phyloP scores from a whole-genome alignment of 345 rosid species.

The Boechera retrofracta region DNA sequence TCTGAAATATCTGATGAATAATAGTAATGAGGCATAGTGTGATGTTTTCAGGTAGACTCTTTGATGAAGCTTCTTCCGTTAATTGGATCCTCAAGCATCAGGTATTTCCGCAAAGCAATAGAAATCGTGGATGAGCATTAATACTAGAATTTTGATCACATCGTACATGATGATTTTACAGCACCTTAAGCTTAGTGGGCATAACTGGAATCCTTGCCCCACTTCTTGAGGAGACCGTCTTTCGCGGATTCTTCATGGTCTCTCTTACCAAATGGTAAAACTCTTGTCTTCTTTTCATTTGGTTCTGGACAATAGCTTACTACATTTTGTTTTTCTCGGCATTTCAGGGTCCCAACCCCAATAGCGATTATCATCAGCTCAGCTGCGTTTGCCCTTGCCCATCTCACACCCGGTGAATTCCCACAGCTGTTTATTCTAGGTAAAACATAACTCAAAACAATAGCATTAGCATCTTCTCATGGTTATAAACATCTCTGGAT shows the following conservation, averaged over 20 bases:
- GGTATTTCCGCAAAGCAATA: constrained; percentile 18
- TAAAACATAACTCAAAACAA: constrained; percentile 39
- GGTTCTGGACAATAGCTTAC: constrained; percentile 3
- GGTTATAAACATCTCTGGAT: constrained; percentile 17
- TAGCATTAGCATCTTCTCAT: not conserved
- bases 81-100: constrained; percentile 49
- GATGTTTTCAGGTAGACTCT: constrained; percentile 47
- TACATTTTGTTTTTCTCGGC: not conserved
- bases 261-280: constrained; percentile 88
- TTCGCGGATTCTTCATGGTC: constrained; percentile 96
- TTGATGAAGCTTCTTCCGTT: constrained; percentile 49
- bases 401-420: constrained; percentile 89
- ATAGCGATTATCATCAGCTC: constrained; percentile 79
- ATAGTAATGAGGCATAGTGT: constrained; percentile 25
- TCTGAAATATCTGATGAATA: constrained; percentile 3
- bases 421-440: constrained; percentile 88
- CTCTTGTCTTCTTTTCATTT: not conserved
- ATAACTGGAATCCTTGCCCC: constrained; percentile 94
- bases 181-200: constrained; percentile 90
- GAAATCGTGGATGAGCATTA: not conserved
- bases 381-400: constrained; percentile 91
- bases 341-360: constrained; percentile 85
- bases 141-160: constrained; percentile 10
- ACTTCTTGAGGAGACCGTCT: constrained; percentile 87
- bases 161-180: constrained; percentile 37